phyloP scores from a whole-genome alignment of 768 basidiomycete species.

The Collybia nuda region DNA sequence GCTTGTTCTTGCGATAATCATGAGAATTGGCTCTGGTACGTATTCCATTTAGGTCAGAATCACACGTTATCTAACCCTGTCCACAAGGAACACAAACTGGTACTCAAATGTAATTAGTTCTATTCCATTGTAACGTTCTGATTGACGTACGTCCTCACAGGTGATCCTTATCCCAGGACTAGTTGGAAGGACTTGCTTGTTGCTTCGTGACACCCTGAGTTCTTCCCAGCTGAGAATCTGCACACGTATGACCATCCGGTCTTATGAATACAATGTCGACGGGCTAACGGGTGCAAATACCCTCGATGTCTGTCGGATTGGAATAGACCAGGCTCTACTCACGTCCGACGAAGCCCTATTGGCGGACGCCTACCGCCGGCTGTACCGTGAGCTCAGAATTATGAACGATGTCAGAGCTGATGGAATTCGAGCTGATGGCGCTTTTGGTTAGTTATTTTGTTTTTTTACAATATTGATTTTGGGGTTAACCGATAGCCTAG shows the following conservation, averaged over 20 bases:
- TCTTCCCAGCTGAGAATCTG: slow-evolving; percentile 31
- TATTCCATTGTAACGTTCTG: neutral
- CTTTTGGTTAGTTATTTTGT: slow-evolving; percentile 39
- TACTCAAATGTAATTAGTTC: slow-evolving; percentile 38
- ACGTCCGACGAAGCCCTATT: slow-evolving; percentile 43
- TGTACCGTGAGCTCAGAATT: slow-evolving; percentile 58
- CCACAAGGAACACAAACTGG: slow-evolving; percentile 54
- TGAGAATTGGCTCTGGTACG: slow-evolving; percentile 26
- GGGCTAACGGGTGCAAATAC: slow-evolving; percentile 55
- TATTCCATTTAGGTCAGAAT: neutral
- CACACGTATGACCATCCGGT: slow-evolving; percentile 38
- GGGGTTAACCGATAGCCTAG: slow-evolving; percentile 26
- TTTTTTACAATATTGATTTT: slow-evolving; percentile 8
- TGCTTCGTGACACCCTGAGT: slow-evolving; percentile 37
- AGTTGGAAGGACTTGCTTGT: slow-evolving; percentile 47
- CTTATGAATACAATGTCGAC: slow-evolving; percentile 41
- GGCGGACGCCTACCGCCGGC: slow-evolving; percentile 46
- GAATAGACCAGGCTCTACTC: slow-evolving; percentile 51
- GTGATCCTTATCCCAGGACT: slow-evolving; percentile 51
- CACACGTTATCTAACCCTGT: slow-evolving; percentile 6
- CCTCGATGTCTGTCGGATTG: slow-evolving; percentile 60
- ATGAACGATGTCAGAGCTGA: slow-evolving; percentile 49
- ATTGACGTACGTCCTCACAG: slow-evolving; percentile 19
- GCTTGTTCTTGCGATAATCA: slow-evolving; percentile 50
- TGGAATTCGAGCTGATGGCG: slow-evolving; percentile 58